phyloP scores from a whole-genome alignment of 768 basidiomycete species.

The Multifurca ochricompacta region DNA sequence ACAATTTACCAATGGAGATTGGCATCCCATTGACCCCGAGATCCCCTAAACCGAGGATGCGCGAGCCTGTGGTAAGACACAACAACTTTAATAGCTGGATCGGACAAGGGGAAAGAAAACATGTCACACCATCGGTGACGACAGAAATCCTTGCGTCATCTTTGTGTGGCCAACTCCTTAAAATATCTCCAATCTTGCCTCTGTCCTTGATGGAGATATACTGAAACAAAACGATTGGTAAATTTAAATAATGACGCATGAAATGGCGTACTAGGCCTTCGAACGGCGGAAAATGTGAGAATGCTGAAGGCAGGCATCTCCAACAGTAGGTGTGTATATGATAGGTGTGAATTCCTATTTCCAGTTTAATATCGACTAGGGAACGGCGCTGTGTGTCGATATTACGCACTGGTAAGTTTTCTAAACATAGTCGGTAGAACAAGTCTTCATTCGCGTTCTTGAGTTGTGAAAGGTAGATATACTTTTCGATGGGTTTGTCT shows the following conservation, averaged over 20 bases:
- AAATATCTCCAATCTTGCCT: slow-evolving; percentile 63
- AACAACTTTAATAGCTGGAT: not conserved
- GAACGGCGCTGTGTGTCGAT: not conserved
- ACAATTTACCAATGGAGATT: slow-evolving; percentile 88
- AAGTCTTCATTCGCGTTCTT: slow-evolving; percentile 63
- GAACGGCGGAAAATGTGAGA: slow-evolving; percentile 69
- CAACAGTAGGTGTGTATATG: slow-evolving; percentile 90
- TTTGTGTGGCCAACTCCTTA: slow-evolving; percentile 64
- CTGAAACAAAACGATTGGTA: slow-evolving; percentile 28
- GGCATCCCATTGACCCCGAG: slow-evolving; percentile 81
- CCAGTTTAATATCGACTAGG: not conserved
- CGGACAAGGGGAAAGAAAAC: not conserved
- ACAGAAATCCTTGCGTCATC: slow-evolving; percentile 82
- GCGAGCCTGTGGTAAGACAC: slow-evolving; percentile 65
- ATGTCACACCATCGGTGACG: slow-evolving; percentile 72
- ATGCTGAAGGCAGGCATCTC: slow-evolving; percentile 82
- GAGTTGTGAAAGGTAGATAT: slow-evolving; percentile 74
- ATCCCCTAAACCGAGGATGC: slow-evolving; percentile 85
- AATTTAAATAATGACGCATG: not conserved
- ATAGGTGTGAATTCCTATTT: slow-evolving; percentile 56
- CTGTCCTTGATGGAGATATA: slow-evolving; percentile 78
- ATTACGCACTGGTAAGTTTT: slow-evolving; percentile 53
- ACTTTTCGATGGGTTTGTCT: slow-evolving; percentile 68
- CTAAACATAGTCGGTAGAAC: slow-evolving; percentile 72
- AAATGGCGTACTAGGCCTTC: slow-evolving; percentile 51